Evolutionary conservation across 2,329 filamentous ascomycete species (phyloP), one percentile per base, ranked within the genome.

Genomic region (Corinectria fuckeliana): DNA sequence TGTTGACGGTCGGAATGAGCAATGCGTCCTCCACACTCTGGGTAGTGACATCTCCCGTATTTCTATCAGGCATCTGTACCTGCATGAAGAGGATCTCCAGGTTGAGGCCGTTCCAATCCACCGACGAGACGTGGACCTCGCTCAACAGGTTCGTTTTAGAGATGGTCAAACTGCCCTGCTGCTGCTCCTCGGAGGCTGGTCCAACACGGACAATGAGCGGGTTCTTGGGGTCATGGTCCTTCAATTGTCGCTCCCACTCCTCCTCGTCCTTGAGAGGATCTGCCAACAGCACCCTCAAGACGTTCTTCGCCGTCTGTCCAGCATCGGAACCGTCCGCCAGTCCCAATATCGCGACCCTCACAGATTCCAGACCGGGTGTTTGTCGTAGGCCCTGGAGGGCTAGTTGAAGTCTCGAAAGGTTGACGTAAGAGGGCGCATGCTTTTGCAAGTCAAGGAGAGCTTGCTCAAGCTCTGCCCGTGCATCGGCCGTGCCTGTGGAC

Each of bases 1-100:
- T 90, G 18, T 91, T 87, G 30, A 96, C 83, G 0, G 82, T 83
- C 3, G 93, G 93, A 16, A 92, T 89, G n/a, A 97, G 82, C 11
- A 93, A 80, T 0, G 86, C 81, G 62, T 93, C 89, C 59, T 85
- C 82, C 4, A 86, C 78, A 9, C 77, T 77, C 51, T 82, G 73
- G 44, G 77, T 54, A 36, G 75, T 68, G 52, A 68, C 67, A 57
- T 73, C 73, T 39, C 81, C 78, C 5, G 55, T 59, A 2, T 67
- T 53, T 1, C 63, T 57, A 7, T 66, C 47, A 3, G 82, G 69
- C 1, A 75, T 69, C 81, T 83, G 71, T 71, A 80, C 74, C 62
- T 84, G 79, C 71, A 84, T 80, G 21, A 88, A 70, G 9, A 89
- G 71, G 5, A 93, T 77, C 74, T 93, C 91, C 14, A 92, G 69